Base-by-base conservation (phyloP, 176 grass and related monocot genomes). In the Oropetium thomaeum region DNA sequence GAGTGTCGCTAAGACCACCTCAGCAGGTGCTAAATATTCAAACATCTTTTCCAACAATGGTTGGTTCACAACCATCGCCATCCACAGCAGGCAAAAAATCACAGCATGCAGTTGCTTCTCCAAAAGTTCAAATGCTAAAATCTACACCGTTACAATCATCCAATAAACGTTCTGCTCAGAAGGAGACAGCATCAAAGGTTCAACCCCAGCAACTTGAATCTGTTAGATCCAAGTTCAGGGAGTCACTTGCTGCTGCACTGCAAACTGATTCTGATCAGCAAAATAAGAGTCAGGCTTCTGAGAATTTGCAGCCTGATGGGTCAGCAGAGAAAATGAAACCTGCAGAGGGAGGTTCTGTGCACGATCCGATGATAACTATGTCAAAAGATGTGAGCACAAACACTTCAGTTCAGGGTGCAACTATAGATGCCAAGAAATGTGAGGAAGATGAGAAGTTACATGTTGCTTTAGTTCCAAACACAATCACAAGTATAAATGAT, bases 221-320 rank as follows among this genome's bases (percentile, higher is more conserved):
- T 39, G 82, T 99, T 57, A 92, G 96, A 62, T 95, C 82, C 26
- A 99, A 95, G 75, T 76, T 99, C 63, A 89, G 91, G 71, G 96
- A 99, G 70, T 95, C 92, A 45, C 81, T 99, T 58, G 80, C 74
- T 76, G 81, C 86, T 47, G 85, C 89, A 19, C 69, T 99, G 30
- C 68, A 57, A 39, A 69, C 80, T 40, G 79, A 83, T 78, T 88
- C 77, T 80, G 89, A 87, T 62, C 84, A 87, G 33, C 71, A 77
- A 59, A 82, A 49, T 45, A 81, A 86, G 45, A 76, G 76, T 39
- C 59, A 79, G 30, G 23, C 67, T 45, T 42, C 78, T 79, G 65
- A 92, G 67, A 68, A 80, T 67, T 60, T 57, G 51, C 74, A 83
- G 67, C 39, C 58, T 78, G 77, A 64, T 82, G 87, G 81, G 14